Evolutionary conservation across 805 yeast species (phyloP), one percentile per base, ranked within the genome.

Genomic region (Metschnikowia proteae): DNA sequence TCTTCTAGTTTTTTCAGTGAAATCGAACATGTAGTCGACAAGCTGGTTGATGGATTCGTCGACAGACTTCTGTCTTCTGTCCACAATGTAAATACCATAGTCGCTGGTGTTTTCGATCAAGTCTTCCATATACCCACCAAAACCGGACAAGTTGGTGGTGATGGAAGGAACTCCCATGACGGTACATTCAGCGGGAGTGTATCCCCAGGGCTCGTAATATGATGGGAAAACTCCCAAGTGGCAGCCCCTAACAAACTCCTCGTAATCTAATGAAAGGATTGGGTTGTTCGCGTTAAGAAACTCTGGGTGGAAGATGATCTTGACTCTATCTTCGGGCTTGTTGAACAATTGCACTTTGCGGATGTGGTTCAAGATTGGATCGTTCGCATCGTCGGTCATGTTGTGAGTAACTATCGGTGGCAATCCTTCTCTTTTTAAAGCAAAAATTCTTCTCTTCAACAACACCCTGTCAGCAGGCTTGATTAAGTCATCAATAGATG

Each of bases 121-220:
- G 66, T 92, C 97, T 70, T 92, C 99, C 98, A 92, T 92, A 72
- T 92, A 92, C 57, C 98, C 95, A 43, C 99, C 99, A 64, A 92
- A 92, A 1, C 99, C 99, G 2, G 97, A 88, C 51, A 92, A 73
- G 66, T 92, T 92, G 37, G 99, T 92, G 8, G 99, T 92, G 61
- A 92, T 88, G 5, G 97, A 88, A 13, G 99, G 99, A 51, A 94
- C 96, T 48, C 99, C 99, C 99, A 92, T 92, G 25, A 94, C 99
- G 0, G 99, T 92, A 74, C 99, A 94, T 67, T 92, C 99, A 6
- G 98, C 98, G 3, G 99, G 99, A 2, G 99, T 92, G 68, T 92
- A 92, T 35, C 99, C 99, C 99, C 99, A 92, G 3, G 99, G 99
- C 71, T 92, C 99, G 65, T 92, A 92, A 71, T 92, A 92, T 0